Evolutionary conservation across 2,329 filamentous ascomycete species (phyloP).

Genomic region (Microdochium paspali): DNA sequence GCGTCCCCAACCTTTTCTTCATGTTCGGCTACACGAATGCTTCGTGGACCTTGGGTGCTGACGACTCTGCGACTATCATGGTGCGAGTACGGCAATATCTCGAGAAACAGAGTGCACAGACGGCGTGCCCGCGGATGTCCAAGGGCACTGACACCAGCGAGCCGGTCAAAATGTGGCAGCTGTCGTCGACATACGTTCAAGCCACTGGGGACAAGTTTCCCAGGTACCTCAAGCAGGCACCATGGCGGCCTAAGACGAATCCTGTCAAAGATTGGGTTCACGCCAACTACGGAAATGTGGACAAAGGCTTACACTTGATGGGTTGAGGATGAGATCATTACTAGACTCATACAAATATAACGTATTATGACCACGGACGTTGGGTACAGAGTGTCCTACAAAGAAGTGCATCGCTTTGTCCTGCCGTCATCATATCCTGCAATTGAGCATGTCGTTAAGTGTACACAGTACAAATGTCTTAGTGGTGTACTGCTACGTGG

Average conservation of each 20-base stretch:
- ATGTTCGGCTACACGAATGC: constrained; percentile 51
- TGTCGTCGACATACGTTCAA: constrained; percentile 6
- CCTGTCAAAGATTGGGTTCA: constrained; percentile 3
- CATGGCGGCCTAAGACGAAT: constrained; percentile 4
- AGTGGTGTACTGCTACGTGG: too few species aligned
- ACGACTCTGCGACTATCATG: constrained; percentile 39
- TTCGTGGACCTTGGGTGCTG: constrained; percentile 53
- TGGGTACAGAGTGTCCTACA: too few species aligned
- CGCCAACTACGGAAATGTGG: constrained; percentile 6
- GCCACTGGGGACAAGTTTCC: constrained; percentile 3
- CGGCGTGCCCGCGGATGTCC: constrained; percentile 32
- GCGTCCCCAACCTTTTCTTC: constrained; percentile 50
- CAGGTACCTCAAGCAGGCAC: constrained; percentile 4
- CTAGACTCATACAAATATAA: too few species aligned
- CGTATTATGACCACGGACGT: too few species aligned
- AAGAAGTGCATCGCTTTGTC: too few species aligned
- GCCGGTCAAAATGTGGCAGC: constrained; percentile 7
- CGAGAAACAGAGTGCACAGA: constrained; percentile 27
- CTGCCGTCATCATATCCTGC: too few species aligned
- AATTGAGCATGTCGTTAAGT: too few species aligned
- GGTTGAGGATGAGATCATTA: too few species aligned
- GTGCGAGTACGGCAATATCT: constrained; percentile 41
- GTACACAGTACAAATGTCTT: too few species aligned
- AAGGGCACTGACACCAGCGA: constrained; percentile 11
- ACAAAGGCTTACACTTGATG: constrained; percentile 4